Evolutionary conservation across 192 early-diverging fungal genomes (phyloP), one percentile per base, ranked within the genome.

Genomic region (Coemansia sp.): DNA sequence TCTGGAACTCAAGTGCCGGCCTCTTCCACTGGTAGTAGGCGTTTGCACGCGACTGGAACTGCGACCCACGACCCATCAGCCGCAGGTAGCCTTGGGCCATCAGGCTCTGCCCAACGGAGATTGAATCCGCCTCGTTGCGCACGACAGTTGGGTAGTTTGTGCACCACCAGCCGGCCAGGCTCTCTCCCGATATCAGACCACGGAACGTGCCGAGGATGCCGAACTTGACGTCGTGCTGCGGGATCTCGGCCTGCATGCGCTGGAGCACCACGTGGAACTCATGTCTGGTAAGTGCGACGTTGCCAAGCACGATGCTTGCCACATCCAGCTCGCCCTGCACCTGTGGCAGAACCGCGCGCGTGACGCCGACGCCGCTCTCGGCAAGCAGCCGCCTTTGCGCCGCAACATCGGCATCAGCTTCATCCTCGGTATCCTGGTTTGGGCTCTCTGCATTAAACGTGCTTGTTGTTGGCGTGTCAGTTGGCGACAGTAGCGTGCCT

Each of bases 1-100:
- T 82, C 67, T 72, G 62, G 31, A 84, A 79, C 55, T 86, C 69
- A 46, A 86, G 84, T 34, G 86, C 83, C 4, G 81, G 75, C 42
- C 71, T 77, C 52, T 87, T 84, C 89, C 89, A 92, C 68, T 92
- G 91, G 72, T 90, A 92, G 71, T 86, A 87, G 26, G 85, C 78
- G 33, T 82, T 81, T 28, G 87, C 57, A 7, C 72, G 82, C 30
- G 87, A 78, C 56, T 86, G 67, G 72, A 92, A 92, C 71, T 85
- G 86, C 63, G 85, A 87, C 7, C 89, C 89, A 37, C 87, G 84
- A 7, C 88, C 89, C 73, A 92, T 87, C 39, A 88, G 69, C 30
- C 87, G 82, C 68, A 92, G 67, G 49, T 88, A 86, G 16, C 86
- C 85, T 46, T 87, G 81, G 28, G 75, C 72, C 28, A 88, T 80